A percentile compares a stretch with the other conserved stretches of the same genome.
Conservation (phyloP, 495 filamentous ascomycete species). For the Eremomyces bilateralis region DNA sequence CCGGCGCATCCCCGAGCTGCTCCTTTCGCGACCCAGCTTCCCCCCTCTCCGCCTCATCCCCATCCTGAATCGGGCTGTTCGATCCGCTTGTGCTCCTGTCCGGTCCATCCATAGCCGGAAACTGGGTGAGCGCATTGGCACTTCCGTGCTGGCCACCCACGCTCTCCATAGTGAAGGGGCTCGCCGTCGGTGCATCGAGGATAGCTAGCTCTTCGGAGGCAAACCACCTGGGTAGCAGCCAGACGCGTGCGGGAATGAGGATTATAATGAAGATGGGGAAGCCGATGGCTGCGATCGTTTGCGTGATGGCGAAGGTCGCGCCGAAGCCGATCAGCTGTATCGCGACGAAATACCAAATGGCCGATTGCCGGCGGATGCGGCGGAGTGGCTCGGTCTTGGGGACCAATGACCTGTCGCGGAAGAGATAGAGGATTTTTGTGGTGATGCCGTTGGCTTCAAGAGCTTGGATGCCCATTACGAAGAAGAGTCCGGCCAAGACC, state of each 20-base stretch:
- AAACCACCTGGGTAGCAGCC: slow-evolving; percentile 53
- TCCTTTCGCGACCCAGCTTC: slow-evolving; percentile 4
- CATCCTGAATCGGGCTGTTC: slow-evolving; percentile 5
- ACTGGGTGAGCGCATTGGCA: too few relatives aligned
- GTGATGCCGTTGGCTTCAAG: slow-evolving; percentile 51
- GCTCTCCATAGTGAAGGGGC: slow-evolving; percentile 68
- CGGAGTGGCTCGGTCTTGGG: slow-evolving; percentile 41
- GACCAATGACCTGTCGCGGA: slow-evolving; percentile 42
- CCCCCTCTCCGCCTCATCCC: slow-evolving; percentile 11
- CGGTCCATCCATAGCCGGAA: slow-evolving; percentile 2
- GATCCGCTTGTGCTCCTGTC: not conserved
- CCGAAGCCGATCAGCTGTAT: slow-evolving; percentile 65
- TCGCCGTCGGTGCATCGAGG: slow-evolving; percentile 64
- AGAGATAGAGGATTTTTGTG: slow-evolving; percentile 54
- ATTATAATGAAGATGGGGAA: slow-evolving; percentile 75
- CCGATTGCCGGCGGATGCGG: slow-evolving; percentile 28
- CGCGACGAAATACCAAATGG: slow-evolving; percentile 52
- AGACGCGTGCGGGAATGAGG: slow-evolving; percentile 55
- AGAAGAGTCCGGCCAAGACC: slow-evolving; percentile 80
- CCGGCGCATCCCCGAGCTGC: not conserved
- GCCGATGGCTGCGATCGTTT: slow-evolving; percentile 80
- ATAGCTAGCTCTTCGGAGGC: slow-evolving; percentile 40
- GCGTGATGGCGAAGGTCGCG: slow-evolving; percentile 82
- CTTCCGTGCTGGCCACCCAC: slow-evolving; percentile 49
- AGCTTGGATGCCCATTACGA: slow-evolving; percentile 49